Evolutionary conservation across 2,329 filamentous ascomycete species (phyloP).

Genomic region (Venturia nashicola): DNA sequence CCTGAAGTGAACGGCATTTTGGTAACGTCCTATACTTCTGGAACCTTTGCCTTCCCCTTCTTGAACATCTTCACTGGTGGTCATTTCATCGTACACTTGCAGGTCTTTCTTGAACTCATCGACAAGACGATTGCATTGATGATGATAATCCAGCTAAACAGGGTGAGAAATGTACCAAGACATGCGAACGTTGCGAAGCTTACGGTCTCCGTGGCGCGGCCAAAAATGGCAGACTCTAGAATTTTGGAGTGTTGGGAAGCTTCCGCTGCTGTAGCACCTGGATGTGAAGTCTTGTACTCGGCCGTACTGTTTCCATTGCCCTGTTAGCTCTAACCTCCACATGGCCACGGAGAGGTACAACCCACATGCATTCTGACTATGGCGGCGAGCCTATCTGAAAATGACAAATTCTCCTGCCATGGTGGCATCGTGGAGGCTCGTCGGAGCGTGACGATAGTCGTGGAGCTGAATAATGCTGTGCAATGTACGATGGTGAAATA

Average conservation of each 20-base stretch:
- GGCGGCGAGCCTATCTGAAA: conserved; percentile 31
- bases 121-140: conserved; percentile 14
- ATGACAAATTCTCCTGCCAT: conserved; percentile 30
- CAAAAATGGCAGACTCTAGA: conserved; percentile 6
- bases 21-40: conserved; percentile 40
- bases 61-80: neutral
- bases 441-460: neutral
- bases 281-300: conserved; percentile 34
- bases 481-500: neutral
- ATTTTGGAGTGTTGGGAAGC: conserved; percentile 18
- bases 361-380: conserved; percentile 37
- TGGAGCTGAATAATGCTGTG: neutral
- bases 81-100: neutral
- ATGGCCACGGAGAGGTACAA: neutral
- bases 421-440: conserved; percentile 12
- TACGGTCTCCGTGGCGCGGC: neutral
- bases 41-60: conserved; percentile 1
- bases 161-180: neutral
- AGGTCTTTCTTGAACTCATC: conserved; percentile 33
- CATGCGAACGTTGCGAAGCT: neutral
- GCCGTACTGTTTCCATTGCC: conserved; percentile 27
- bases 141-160: conserved; percentile 20
- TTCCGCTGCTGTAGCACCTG: conserved; percentile 32
- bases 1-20: conserved; percentile 41
- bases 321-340: conserved; percentile 8